Base-by-base conservation (phyloP, 345 rosid species). In the Salix purpurea region DNA sequence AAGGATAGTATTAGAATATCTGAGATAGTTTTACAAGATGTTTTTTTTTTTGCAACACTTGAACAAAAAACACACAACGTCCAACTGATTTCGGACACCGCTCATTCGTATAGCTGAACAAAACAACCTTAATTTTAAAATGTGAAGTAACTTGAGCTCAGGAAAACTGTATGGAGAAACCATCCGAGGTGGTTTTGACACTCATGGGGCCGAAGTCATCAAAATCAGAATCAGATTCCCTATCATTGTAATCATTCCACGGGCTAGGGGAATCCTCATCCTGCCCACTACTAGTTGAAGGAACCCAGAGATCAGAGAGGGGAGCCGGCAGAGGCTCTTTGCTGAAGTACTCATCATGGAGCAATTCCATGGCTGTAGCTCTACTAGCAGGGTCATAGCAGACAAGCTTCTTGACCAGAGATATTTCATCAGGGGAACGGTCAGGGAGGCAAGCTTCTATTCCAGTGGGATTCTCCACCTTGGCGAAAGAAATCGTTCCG, bases 281-380 rank as follows among this genome's bases (percentile, higher is more conserved):
- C 8, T 83, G 89, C 32, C 78, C 83, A 70, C 83, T 82, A 78
- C 83, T 87, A 42, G 86, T 77, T 28, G 72, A 74, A 50, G 98
- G 98, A 67, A 96, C 91, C 68, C 64, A 85, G 67, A 96, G 91
- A 74, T 88, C 91, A 12, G 91, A 86, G 54, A 82, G 66, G 26
- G 94, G 89, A 65, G 85, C 90, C 0, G 99, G 97, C 74, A 90
- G 87, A 42, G 98, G 99, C 67, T 87, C 92, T 77, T 90, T 92
- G 32, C 40, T 72, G 30, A 94, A 92, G 82, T 90, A 93, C 80
- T 83, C 92, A 32, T 96, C 94, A 56, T 85, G 84, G 64, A 93
- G 84, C 79, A 96, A 73, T 78, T 96, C 98, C 89, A 75, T 78
- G 26, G 98, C 90, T 58, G 91, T 87, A 52, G 90, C 91, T 83